Percentiles rank a stretch among this genome's conserved stretches.
These are phyloP conservation scores for Phaeolepiota aurea DNA, from an alignment of 768 basidiomycete genomes.

Conservation along the genomic window DNA sequence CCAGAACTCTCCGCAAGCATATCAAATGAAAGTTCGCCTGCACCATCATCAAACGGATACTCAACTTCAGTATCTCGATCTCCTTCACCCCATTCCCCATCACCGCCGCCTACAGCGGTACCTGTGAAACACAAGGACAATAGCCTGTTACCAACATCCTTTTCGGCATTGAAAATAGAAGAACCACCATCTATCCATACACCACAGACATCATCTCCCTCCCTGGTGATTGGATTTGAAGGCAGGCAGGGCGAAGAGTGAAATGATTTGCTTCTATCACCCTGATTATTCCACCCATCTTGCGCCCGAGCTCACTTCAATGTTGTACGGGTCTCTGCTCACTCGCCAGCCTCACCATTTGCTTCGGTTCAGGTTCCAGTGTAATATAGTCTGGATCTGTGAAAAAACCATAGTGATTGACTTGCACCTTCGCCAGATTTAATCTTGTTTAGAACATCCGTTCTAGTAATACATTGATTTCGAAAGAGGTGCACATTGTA, in stretches of 20 bases:
- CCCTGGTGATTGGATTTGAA: constrained; percentile 6
- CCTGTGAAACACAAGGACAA: constrained; percentile 12
- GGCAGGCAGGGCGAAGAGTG: background rate
- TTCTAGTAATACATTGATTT: background rate
- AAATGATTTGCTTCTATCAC: too few species aligned
- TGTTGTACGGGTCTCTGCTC: too few species aligned
- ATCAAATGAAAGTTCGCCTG: constrained; percentile 46
- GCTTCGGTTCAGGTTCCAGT: background rate
- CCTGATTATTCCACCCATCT: too few species aligned
- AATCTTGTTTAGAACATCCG: background rate
- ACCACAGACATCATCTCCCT: background rate
- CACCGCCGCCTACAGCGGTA: constrained; percentile 23
- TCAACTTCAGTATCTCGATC: constrained; percentile 43
- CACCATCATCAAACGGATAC: constrained; percentile 51
- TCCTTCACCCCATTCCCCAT: constrained; percentile 30
- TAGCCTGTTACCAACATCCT: constrained; percentile 9
- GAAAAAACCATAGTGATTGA: constrained; percentile 6
- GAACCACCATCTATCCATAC: constrained; percentile 1
- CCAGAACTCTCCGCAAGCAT: constrained; percentile 20
- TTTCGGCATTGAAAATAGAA: constrained; percentile 9
- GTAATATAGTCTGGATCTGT: background rate
- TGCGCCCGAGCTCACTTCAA: too few species aligned
- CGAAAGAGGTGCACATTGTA: background rate
- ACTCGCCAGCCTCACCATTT: too few species aligned
- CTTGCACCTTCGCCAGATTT: background rate